Conservation (phyloP, 2,329 filamentous ascomycete species). For the Claviceps paspali region DNA sequence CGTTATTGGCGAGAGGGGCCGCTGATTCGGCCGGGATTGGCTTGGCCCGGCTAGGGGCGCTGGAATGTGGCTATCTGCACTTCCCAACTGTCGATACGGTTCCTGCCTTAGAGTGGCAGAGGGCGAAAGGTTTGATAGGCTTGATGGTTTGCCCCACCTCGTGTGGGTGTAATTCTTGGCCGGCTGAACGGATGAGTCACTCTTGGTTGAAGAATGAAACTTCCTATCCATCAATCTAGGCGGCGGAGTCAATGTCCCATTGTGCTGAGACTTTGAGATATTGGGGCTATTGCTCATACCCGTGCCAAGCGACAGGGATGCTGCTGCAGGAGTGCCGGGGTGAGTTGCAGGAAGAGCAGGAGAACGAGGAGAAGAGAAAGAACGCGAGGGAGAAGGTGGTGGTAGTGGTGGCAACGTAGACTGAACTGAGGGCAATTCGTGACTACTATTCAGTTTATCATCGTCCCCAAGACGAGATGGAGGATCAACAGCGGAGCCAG, state of each 20-base stretch:
- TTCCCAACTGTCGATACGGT: neutral
- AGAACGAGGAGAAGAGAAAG: neutral
- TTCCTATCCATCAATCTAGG: conserved; percentile 4
- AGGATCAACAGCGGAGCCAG: neutral
- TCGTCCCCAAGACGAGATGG: neutral
- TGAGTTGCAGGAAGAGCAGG: neutral
- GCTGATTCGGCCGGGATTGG: neutral
- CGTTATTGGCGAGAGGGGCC: neutral
- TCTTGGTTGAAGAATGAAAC: conserved; percentile 2
- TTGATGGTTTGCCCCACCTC: conserved; percentile 4
- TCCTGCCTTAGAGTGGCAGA: neutral
- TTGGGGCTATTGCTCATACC: neutral
- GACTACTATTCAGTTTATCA: neutral
- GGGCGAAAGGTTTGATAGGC: neutral
- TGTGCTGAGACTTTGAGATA: neutral
- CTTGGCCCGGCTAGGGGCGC: neutral
- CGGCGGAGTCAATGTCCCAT: conserved; percentile 2
- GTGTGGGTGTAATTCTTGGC: conserved; percentile 1
- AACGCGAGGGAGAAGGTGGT: neutral
- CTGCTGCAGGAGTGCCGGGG: neutral
- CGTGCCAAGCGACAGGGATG: neutral
- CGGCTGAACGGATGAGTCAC: neutral
- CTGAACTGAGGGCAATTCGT: neutral
- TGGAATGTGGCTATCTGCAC: neutral
- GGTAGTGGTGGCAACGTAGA: neutral